phyloP scores from a whole-genome alignment of 495 filamentous ascomycete genomes.

The Annulohypoxylon stygium region DNA sequence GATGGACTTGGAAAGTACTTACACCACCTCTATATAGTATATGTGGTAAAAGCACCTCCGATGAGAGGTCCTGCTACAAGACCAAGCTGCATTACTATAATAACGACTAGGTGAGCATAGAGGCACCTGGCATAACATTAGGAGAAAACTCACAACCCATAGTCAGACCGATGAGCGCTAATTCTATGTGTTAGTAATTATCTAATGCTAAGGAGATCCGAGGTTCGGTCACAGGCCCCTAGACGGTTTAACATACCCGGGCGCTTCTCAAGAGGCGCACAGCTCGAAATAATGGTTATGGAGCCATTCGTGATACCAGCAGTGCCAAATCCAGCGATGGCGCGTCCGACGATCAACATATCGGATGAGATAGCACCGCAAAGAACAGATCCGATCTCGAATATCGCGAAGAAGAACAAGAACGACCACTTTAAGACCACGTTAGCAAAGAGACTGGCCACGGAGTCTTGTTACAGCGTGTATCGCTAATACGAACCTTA shows the following conservation, averaged over 20 bases:
- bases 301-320: constrained; percentile 62
- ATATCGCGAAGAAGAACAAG: constrained; percentile 54
- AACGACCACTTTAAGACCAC: constrained; percentile 47
- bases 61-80: constrained; percentile 63
- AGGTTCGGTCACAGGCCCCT: too few relatives aligned
- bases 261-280: constrained; percentile 54
- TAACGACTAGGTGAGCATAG: constrained; percentile 16
- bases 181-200: constrained; percentile 15
- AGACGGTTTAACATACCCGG: constrained; percentile 46
- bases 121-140: background rate
- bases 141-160: constrained; percentile 39
- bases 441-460: background rate
- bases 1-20: background rate
- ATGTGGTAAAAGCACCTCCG: constrained; percentile 71
- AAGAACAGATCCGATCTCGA: constrained; percentile 62
- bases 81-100: constrained; percentile 28
- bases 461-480: background rate
- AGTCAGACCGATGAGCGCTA: background rate
- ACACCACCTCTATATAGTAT: constrained; percentile 60
- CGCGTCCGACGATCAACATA: constrained; percentile 64
- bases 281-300: constrained; percentile 60
- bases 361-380: constrained; percentile 62
- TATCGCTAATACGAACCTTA: constrained; percentile 39
- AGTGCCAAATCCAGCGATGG: constrained; percentile 61
- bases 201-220: background rate